Percentiles rank a stretch among this genome's conserved stretches.
Evolutionary conservation across 1,284 basidiomycete species (phyloP).

Genomic region (Cryptococcus neoformans): DNA sequence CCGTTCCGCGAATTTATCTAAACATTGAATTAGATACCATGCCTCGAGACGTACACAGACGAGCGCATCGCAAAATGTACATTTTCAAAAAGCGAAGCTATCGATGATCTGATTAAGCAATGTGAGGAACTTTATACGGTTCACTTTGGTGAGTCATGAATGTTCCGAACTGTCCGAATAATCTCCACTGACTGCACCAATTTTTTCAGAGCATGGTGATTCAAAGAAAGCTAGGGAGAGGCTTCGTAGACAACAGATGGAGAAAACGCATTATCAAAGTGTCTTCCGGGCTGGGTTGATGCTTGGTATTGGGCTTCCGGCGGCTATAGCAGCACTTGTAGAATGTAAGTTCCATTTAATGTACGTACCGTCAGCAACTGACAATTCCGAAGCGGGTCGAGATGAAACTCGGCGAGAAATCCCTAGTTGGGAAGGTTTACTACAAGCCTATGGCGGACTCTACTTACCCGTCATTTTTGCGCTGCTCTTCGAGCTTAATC

Average conservation of each 20-base stretch:
- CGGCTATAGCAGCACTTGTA: slow-evolving; percentile 65
- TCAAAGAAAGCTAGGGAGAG: slow-evolving; percentile 70
- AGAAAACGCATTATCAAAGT: slow-evolving; percentile 70
- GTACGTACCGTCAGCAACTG: not conserved
- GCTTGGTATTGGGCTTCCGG: slow-evolving; percentile 76
- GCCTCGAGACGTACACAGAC: slow-evolving; percentile 68
- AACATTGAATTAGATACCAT: slow-evolving; percentile 31
- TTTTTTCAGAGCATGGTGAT: slow-evolving; percentile 67
- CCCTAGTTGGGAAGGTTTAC: slow-evolving; percentile 67
- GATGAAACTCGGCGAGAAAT: slow-evolving; percentile 59
- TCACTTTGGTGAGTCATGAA: slow-evolving; percentile 62
- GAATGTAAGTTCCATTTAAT: slow-evolving; percentile 55
- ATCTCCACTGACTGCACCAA: not conserved
- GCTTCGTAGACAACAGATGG: slow-evolving; percentile 59
- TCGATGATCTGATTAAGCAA: slow-evolving; percentile 67
- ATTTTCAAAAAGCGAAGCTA: slow-evolving; percentile 55
- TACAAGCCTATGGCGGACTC: slow-evolving; percentile 77
- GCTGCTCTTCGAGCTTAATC: slow-evolving; percentile 74
- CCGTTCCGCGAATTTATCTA: not conserved
- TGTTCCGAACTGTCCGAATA: not conserved
- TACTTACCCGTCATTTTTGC: slow-evolving; percentile 73
- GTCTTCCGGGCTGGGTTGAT: slow-evolving; percentile 71
- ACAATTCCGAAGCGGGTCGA: slow-evolving; percentile 57
- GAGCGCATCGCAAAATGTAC: slow-evolving; percentile 59
- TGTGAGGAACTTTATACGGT: slow-evolving; percentile 69